Conservation (phyloP, 495 filamentous ascomycete species). For the Viridothelium virens region DNA sequence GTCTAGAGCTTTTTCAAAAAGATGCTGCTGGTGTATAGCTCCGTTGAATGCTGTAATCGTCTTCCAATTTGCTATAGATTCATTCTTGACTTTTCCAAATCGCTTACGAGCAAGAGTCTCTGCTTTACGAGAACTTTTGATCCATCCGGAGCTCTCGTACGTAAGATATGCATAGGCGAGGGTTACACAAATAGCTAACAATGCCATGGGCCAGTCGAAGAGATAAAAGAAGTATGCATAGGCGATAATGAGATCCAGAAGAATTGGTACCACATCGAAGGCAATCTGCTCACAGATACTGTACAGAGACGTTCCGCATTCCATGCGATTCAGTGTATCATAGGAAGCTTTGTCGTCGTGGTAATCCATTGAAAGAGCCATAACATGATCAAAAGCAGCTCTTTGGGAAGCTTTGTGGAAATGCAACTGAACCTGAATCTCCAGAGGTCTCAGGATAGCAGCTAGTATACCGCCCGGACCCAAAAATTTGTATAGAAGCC, state of each 20-base stretch:
- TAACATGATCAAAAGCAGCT: conserved; percentile 65
- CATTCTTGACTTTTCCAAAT: conserved; percentile 47
- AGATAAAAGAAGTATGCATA: conserved; percentile 59
- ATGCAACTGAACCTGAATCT: conserved; percentile 48
- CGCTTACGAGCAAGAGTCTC: conserved; percentile 13
- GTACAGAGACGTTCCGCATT: conserved; percentile 55
- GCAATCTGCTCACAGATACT: conserved; percentile 58
- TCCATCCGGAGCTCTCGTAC: conserved; percentile 26
- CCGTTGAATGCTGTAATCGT: conserved; percentile 67
- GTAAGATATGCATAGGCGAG: conserved; percentile 52
- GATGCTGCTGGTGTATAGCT: conserved; percentile 53
- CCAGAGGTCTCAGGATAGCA: not conserved
- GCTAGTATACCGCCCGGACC: not conserved
- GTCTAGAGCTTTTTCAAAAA: conserved; percentile 43
- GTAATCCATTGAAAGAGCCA: conserved; percentile 71
- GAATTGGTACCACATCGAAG: conserved; percentile 61
- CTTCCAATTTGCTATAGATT: conserved; percentile 59
- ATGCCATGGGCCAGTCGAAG: conserved; percentile 67
- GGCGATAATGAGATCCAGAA: conserved; percentile 62
- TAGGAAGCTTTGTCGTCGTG: conserved; percentile 67
- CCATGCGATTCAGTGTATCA: conserved; percentile 60
- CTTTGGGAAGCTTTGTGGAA: conserved; percentile 52
- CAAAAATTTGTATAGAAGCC: conserved; percentile 27
- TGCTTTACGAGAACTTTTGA: conserved; percentile 22
- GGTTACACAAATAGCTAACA: conserved; percentile 57